Evolutionary conservation across 2,329 filamentous ascomycete genomes (phyloP), one percentile per base, ranked within the genome.

Genomic region (Colletotrichum kahawae): DNA sequence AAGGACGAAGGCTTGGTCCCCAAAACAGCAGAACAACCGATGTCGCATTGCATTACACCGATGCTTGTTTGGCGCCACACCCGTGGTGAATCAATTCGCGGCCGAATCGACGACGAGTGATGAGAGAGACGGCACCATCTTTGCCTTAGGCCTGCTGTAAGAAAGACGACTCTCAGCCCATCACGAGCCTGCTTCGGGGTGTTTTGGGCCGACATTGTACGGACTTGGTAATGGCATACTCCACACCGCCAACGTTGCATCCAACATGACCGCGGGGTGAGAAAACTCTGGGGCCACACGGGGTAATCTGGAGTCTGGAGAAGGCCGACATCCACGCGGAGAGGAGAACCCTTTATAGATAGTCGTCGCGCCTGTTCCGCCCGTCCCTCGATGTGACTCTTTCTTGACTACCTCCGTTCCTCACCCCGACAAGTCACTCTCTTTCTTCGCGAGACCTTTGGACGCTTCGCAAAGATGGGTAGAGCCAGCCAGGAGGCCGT

Each of bases 41-140:
- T 33, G 36, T 69, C 67, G 67, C 67, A 69, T 48, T 51, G 67
- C 67, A 69, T 69, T 69, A n/a, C n/a, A 43, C 67, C 67, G 67
- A 69, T 62, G 56, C 56, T 69, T 67, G 64, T 67, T 56, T 24
- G 27, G 48, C 64, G 48, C 64, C 36, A 56, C 48, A 38, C 48
- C 24, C 31, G 31, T 38, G 10, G 64, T 64, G n/a, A 29, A n/a
- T 34, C 27, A 31, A 36, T 21, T 62, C 43, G 29, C 48, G 43
- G 43, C 48, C 64, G 31, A 56, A 67, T 56, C 48, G 18, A 67
- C 21, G 48, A 31, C 43, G 43, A 67, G 29, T 24, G 27, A 57
- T 36, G 43, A 31, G 29, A 36, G 48, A 16, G 18, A 36, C 62
- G 24, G 62, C 36, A 48, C 21, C 29, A 38, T 33, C 36, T 48